Conservation (phyloP, 164 flowering plant species). For the Platanus orientalis region DNA sequence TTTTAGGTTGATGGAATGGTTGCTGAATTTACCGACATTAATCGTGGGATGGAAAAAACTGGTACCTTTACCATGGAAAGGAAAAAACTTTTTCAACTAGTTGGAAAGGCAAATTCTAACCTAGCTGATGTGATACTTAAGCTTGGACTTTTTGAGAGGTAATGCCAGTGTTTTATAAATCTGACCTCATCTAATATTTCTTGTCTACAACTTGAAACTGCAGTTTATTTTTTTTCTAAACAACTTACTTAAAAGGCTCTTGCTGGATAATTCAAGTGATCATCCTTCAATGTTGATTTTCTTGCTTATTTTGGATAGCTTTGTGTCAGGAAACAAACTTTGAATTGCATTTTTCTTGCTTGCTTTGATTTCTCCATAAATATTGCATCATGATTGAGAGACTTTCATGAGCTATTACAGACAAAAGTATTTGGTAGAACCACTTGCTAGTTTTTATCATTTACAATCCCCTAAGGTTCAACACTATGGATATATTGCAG, state of each 20-base stretch:
- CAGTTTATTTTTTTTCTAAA: too few relatives aligned
- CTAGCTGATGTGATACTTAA: slow-evolving; percentile 94
- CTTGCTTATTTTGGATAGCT: neutral
- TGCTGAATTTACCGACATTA: slow-evolving; percentile 94
- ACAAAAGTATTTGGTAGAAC: too few relatives aligned
- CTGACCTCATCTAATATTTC: neutral
- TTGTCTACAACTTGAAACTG: neutral
- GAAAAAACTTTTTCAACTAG: slow-evolving; percentile 86
- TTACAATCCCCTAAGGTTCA: too few relatives aligned
- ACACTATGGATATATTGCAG: too few relatives aligned
- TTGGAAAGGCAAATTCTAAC: slow-evolving; percentile 94
- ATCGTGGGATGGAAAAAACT: slow-evolving; percentile 91
- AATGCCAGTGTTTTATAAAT: neutral
- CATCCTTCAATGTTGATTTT: too few relatives aligned
- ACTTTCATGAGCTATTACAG: neutral
- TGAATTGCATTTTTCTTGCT: neutral
- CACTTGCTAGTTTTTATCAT: too few relatives aligned
- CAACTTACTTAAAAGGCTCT: too few relatives aligned
- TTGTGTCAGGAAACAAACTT: too few relatives aligned
- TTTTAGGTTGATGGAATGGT: slow-evolving; percentile 95
- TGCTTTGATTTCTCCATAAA: neutral
- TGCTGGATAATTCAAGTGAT: too few relatives aligned
- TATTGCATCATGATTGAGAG: neutral
- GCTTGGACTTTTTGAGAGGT: slow-evolving; percentile 98
- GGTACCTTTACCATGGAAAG: slow-evolving; percentile 93